phyloP scores from a whole-genome alignment of 2,329 filamentous ascomycete genomes.

The Pyrenophora teres region DNA sequence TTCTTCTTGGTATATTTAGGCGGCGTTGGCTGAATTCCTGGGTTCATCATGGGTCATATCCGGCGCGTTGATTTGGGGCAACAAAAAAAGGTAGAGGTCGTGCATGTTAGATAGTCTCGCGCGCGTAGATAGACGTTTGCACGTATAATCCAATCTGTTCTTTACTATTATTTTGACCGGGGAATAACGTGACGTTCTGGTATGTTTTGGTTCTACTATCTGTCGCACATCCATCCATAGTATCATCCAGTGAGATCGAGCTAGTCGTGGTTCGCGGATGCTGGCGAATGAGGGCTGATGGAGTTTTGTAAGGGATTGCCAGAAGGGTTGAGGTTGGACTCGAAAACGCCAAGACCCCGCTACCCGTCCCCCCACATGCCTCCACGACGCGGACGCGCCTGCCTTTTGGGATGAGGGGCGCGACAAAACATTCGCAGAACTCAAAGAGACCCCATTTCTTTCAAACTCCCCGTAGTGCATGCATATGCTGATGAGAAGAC shows the following conservation, averaged over 20 bases:
- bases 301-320: constrained; percentile 17
- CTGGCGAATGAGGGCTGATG: constrained; percentile 6
- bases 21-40: background rate
- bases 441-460: background rate
- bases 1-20: constrained; percentile 1
- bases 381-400: constrained; percentile 25
- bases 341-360: constrained; percentile 20
- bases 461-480: too few relatives aligned
- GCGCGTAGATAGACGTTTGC: constrained; percentile 10
- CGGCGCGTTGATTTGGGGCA: constrained; percentile 14
- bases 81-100: background rate
- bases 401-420: constrained; percentile 12
- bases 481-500: background rate
- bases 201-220: background rate
- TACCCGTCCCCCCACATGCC: constrained; percentile 18
- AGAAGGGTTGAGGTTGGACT: constrained; percentile 17
- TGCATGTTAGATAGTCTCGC: constrained; percentile 11
- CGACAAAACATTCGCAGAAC: constrained; percentile 7
- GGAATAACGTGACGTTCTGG: background rate
- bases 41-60: constrained; percentile 1
- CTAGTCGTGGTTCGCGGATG: background rate
- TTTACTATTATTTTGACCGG: background rate
- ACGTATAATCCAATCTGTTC: constrained; percentile 1
- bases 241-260: background rate
- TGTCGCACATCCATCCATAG: background rate